Evolutionary conservation across 352 stramenopile species (phyloP), one percentile per base, ranked within the genome.

Genomic region (Phytopythium ostracodes): DNA sequence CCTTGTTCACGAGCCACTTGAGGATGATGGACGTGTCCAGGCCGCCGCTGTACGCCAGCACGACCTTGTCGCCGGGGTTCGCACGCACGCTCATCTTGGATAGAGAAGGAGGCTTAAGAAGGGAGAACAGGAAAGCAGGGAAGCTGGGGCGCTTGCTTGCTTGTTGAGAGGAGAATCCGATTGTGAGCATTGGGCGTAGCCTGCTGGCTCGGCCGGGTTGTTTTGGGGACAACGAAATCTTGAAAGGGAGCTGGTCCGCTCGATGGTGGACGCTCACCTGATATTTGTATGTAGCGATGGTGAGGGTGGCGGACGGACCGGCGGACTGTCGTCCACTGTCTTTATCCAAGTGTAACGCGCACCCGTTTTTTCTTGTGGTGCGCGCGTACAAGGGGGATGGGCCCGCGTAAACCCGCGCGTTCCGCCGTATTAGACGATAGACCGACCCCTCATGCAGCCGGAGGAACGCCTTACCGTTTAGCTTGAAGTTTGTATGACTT

Each of bases 11-110:
- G 60, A 99, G 94, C 96, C 97, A 99, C 78, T 98, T 98, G 60
- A 99, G 91, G 82, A 99, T 99, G 62, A 98, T 96, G 66, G 96
- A 99, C 60, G 97, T 99, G 79, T 99, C 97, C 53, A 99, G 88
- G 58, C 97, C 97, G 72, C 96, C 96, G 67, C 87, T 98, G 88
- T 99, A 99, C 56, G 96, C 96, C 65, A 99, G 89, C 64, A 99
- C 82, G 69, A 98, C 84, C 77, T 98, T 98, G 71, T 93, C 84
- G 71, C 84, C 84, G 44, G 78, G 27, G 25, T 89, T 76, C 64
- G 82, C 82, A 52, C 80, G 66, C 35, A 92, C 82, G 70, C 82
- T 92, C 82, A 92, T 92, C 10, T 2, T 78, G 52, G n/a, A 46
- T 53, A 15, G 40, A 47, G 50, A n/a, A 47, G n/a, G 46, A 36